A percentile compares a stretch with the other conserved stretches of the same genome.
Conservation (phyloP, 2,329 filamentous ascomycete genomes). For the Alternaria brassicae region DNA sequence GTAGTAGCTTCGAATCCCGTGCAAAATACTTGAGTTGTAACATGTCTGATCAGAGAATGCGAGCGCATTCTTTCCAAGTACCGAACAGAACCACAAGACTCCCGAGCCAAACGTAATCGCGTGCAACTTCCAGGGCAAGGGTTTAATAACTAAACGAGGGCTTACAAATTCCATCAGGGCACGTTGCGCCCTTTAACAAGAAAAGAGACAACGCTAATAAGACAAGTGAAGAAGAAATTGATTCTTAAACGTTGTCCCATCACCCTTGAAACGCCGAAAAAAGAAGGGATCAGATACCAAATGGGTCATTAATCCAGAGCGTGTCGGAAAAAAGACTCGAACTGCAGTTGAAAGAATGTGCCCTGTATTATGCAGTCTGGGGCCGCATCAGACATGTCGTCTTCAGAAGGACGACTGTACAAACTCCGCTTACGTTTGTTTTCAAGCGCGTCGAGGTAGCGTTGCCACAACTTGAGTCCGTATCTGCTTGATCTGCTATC, state of each 20-base stretch:
- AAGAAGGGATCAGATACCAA: not conserved
- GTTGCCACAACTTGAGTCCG: not conserved
- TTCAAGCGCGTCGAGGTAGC: not conserved
- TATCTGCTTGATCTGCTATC: not conserved
- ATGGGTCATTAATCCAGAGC: not conserved
- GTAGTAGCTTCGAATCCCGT: not conserved
- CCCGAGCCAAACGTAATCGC: conserved; percentile 5
- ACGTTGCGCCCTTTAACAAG: not conserved
- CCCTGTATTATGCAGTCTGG: not conserved
- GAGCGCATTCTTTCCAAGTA: not conserved
- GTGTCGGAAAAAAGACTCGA: not conserved
- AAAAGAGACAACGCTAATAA: conserved; percentile 7
- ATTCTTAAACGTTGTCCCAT: conserved; percentile 11
- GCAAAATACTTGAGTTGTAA: not conserved
- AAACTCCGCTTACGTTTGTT: not conserved
- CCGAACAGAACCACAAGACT: conserved; percentile 4
- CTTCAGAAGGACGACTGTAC: not conserved
- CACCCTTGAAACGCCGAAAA: conserved; percentile 11
- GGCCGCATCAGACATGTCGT: not conserved
- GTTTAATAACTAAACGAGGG: not conserved
- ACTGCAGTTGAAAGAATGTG: not conserved
- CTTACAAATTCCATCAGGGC: not conserved
- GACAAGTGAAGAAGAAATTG: conserved; percentile 19
- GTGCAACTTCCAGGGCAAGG: conserved; percentile 2
- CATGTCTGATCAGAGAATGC: not conserved